Evolutionary conservation across 106 monocot species (phyloP), one percentile per base, ranked within the genome.

Genomic region (Vanilla planifolia): DNA sequence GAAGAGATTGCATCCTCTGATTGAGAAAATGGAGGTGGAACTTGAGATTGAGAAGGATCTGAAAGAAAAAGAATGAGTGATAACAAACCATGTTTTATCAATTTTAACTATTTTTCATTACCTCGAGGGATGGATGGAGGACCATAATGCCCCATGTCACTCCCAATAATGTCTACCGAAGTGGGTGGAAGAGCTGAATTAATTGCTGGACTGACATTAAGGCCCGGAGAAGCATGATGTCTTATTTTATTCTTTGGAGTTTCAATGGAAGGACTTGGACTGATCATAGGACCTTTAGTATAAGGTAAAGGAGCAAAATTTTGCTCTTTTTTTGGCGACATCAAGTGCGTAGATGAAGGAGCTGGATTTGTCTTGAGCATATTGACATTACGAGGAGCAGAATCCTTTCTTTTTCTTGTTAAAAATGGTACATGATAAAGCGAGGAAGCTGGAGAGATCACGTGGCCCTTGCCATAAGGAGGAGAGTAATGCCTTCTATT

Each of bases 21-120:
- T 45, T 72, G 61, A 68, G 77, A 66, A 60, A 66, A 62, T 64
- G 85, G 72, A 65, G 76, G 15, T 23, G 67, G 63, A 5, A 33
- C 22, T 14, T 77, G 78, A 48, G 71, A 63, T 21, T 23, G 8
- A 53, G 57, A 59, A 51, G 44, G 78, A 14, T 45, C 81, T 78
- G 75, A 43, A 71, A 59, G 26, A 56, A 34, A 23, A 26, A 43
- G 48, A 46, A 2, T 40, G 6, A 29, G 35, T 36, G 5, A 63
- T 36, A 67, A 24, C 16, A 24, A 24, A 24, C 26, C 50, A 50
- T 11, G 10, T 50, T 50, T 21, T 24, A 24, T 50, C 21, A 7
- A 11, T 5, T 3, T 26, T 24, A 19, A 5, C 3, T 26, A 24
- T 50, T 17, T 48, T 32, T 55, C 32, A 30, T 27, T 6, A 55